Evolutionary conservation across 177 flowering plant species (phyloP).

Genomic region (Tripterygium wilfordii): DNA sequence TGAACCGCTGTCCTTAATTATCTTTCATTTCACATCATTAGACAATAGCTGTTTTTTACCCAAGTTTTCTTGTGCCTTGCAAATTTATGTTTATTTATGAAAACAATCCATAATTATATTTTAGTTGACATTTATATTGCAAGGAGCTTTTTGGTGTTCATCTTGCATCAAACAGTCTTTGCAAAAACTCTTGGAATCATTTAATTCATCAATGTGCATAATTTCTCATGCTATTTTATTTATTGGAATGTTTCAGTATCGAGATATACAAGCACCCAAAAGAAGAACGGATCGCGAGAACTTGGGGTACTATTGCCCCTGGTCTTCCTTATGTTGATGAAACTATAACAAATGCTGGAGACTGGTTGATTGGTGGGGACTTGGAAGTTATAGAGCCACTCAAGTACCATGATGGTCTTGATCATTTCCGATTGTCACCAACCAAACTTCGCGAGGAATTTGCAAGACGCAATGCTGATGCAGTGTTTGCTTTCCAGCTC

Average conservation of each 20-base stretch:
- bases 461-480: constrained; percentile 79
- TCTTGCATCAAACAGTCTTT: too few relatives aligned
- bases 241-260: constrained; percentile 58
- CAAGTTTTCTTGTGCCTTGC: too few relatives aligned
- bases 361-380: constrained; percentile 97
- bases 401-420: constrained; percentile 88
- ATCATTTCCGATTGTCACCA: constrained; percentile 83
- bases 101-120: too few relatives aligned
- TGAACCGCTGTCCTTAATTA: too few relatives aligned
- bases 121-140: too few relatives aligned
- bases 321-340: constrained; percentile 86
- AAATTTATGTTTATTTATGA: too few relatives aligned
- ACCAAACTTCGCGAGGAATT: constrained; percentile 79
- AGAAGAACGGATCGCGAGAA: constrained; percentile 91
- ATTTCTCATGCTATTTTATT: too few relatives aligned
- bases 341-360: constrained; percentile 62
- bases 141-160: too few relatives aligned
- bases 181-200: too few relatives aligned
- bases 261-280: constrained; percentile 96
- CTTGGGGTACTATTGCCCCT: constrained; percentile 95
- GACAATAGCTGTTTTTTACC: too few relatives aligned
- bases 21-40: too few relatives aligned
- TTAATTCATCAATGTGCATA: too few relatives aligned
- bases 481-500: constrained; percentile 96
- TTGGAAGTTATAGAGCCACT: constrained; percentile 83